Conservation (phyloP, 2,329 filamentous ascomycete genomes). For the Botryotinia narcissicola region DNA sequence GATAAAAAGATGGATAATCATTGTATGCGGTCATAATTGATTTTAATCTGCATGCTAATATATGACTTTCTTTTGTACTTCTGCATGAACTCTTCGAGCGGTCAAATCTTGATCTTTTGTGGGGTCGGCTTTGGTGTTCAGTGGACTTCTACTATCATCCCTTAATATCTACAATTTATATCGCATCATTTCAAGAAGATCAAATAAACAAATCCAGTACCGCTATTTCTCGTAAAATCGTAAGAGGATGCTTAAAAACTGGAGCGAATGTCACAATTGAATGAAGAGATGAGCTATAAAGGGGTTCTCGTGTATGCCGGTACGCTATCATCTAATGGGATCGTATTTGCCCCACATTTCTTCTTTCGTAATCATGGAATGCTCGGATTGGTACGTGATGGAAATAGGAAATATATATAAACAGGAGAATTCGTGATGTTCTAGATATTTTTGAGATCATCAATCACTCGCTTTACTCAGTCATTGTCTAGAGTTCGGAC, state of each 20-base stretch:
- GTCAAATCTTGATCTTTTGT: background rate
- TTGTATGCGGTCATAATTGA: background rate
- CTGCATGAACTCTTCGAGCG: background rate
- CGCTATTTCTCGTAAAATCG: background rate
- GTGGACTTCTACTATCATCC: background rate
- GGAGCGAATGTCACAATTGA: background rate
- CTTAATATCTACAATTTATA: background rate
- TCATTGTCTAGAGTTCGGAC: background rate
- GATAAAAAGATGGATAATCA: background rate
- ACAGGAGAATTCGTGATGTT: background rate
- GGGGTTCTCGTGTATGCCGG: background rate
- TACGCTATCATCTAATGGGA: slow-evolving; percentile 3
- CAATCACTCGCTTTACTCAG: background rate
- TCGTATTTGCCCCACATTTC: background rate
- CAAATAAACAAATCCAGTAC: background rate
- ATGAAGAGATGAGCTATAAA: background rate
- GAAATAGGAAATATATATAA: background rate
- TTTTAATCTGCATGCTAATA: background rate
- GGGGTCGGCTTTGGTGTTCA: background rate
- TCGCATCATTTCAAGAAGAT: background rate
- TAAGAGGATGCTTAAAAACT: too few species aligned
- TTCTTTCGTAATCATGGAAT: background rate
- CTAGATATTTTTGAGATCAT: background rate
- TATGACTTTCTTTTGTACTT: background rate
- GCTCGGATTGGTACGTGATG: background rate